Conservation (phyloP, 129 eudicot species). For the Arctium minus region DNA sequence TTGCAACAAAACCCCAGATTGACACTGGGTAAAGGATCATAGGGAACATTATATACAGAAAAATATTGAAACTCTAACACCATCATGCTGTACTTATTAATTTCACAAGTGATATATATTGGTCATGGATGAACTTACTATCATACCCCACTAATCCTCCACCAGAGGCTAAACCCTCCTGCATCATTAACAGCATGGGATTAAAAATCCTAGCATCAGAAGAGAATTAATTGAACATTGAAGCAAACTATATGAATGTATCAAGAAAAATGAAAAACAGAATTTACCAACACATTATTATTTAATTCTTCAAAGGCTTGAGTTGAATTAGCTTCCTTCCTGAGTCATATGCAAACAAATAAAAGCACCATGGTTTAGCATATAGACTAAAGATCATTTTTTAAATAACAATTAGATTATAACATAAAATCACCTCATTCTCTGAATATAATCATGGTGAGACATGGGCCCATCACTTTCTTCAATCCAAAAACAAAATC, state of each 20-base stretch:
- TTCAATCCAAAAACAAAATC: too few species aligned
- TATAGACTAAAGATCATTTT: neutral
- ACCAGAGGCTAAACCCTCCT: conserved; percentile 47
- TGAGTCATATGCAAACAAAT: conserved; percentile 13
- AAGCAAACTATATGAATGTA: neutral
- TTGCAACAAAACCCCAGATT: too few species aligned
- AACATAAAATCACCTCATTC: conserved; percentile 43
- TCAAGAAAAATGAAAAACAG: neutral
- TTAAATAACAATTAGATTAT: neutral
- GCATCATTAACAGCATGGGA: conserved; percentile 14
- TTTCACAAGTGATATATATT: neutral
- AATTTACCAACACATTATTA: conserved; percentile 53
- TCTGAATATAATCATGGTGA: conserved; percentile 70
- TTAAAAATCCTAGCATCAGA: conserved; percentile 1
- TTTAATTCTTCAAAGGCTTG: conserved; percentile 51
- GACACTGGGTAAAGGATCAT: too few species aligned
- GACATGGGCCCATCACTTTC: conserved; percentile 13
- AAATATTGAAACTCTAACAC: neutral
- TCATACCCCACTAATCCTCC: conserved; percentile 65
- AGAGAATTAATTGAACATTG: neutral
- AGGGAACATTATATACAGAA: too few species aligned
- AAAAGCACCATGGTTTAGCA: neutral
- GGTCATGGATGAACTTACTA: conserved; percentile 47
- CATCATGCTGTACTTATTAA: neutral
- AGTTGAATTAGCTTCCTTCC: conserved; percentile 55